A percentile compares a stretch with the other conserved stretches of the same genome.
phyloP scores from a whole-genome alignment of 208 protist genomes.

The Leishmania amazonensis region DNA sequence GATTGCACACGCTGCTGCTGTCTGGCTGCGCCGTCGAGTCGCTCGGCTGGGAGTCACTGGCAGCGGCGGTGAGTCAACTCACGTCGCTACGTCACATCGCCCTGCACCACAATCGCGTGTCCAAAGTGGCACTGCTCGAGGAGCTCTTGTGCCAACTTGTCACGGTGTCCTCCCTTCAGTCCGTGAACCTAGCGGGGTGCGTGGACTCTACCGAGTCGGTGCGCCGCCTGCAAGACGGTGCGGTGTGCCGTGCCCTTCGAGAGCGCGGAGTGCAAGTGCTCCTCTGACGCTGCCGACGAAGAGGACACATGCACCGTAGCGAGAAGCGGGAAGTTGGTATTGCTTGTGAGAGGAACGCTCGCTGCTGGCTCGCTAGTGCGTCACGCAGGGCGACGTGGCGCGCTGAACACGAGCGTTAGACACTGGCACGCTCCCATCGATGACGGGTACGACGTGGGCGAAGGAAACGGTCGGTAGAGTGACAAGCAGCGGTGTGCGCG shows the following conservation, averaged over 20 bases:
- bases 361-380: not conserved
- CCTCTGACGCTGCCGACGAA: conserved; percentile 1
- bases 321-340: not conserved
- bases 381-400: not conserved
- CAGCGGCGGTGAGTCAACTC: conserved; percentile 41
- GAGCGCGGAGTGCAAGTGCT: conserved; percentile 24
- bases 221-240: not conserved
- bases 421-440: not conserved
- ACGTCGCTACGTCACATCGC: conserved; percentile 44
- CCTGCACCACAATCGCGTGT: conserved; percentile 52
- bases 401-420: not conserved
- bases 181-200: conserved; percentile 22
- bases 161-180: conserved; percentile 9
- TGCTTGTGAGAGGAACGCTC: not conserved
- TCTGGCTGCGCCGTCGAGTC: conserved; percentile 44
- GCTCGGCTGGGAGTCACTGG: conserved; percentile 69
- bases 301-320: not conserved
- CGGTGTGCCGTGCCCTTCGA: conserved; percentile 18
- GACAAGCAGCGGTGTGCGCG: not conserved
- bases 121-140: conserved; percentile 4
- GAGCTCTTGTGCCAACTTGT: conserved; percentile 15
- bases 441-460: not conserved
- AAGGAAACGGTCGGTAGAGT: not conserved
- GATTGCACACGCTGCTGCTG: conserved; percentile 50
- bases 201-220: conserved; percentile 1